phyloP scores from a whole-genome alignment of 495 filamentous ascomycete species.

The Xylaria sp. region DNA sequence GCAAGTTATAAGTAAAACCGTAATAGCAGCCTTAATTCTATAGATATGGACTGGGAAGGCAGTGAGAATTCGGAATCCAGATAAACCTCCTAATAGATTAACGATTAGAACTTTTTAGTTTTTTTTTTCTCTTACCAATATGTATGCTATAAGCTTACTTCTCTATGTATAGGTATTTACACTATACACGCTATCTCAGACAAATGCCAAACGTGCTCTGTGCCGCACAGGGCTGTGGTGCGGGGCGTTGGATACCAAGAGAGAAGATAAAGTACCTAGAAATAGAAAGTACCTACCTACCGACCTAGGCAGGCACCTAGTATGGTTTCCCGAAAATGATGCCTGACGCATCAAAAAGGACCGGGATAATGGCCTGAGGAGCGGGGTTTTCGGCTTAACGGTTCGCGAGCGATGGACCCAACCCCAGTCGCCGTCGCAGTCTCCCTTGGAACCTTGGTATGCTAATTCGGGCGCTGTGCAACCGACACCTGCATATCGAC shows the following conservation, averaged over 20 bases:
- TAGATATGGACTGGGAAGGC: not conserved
- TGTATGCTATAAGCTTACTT: not conserved
- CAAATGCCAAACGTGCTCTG: not conserved
- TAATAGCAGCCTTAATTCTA: not conserved
- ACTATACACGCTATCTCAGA: not conserved
- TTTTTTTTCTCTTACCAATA: too few relatives aligned
- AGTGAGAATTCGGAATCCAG: not conserved
- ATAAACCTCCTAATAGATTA: not conserved
- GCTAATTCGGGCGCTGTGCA: conserved; percentile 18
- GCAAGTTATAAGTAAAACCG: too few relatives aligned
- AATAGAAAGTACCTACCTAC: not conserved
- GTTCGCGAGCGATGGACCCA: conserved; percentile 1
- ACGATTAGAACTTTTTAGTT: not conserved
- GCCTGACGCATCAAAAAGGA: not conserved
- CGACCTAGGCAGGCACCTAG: not conserved
- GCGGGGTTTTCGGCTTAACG: conserved; percentile 9
- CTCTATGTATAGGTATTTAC: not conserved
- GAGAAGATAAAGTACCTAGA: too few relatives aligned
- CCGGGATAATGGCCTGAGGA: not conserved
- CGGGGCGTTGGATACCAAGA: conserved; percentile 5
- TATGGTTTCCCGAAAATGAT: not conserved
- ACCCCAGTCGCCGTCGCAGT: not conserved
- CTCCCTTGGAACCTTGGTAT: conserved; percentile 5
- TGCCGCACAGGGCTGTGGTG: not conserved
- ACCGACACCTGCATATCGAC: conserved; percentile 23